Evolutionary conservation across 208 protist genomes (phyloP).

Genomic region (Novymonas esmeraldas): DNA sequence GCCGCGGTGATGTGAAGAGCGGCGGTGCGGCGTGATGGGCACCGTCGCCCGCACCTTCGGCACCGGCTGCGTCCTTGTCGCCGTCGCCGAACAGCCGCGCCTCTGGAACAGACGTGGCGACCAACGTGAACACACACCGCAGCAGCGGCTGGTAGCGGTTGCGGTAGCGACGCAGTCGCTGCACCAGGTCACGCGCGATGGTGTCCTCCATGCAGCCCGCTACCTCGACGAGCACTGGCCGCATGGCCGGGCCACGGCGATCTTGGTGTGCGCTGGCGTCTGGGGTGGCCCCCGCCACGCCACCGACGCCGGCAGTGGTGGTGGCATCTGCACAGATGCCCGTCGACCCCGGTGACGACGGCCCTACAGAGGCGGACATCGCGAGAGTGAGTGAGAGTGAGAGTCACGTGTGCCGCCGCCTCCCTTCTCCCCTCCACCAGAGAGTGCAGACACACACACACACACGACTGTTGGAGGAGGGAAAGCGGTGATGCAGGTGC

Average conservation of each 20-base stretch:
- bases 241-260: neutral
- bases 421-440: too few species aligned
- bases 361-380: too few species aligned
- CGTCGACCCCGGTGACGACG: too few species aligned
- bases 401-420: too few species aligned
- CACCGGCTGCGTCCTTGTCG: neutral
- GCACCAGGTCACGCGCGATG: constrained; percentile 28
- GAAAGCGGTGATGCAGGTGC: too few species aligned
- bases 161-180: constrained; percentile 55
- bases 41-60: neutral
- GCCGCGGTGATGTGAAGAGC: constrained; percentile 24
- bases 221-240: constrained; percentile 39
- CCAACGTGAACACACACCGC: constrained; percentile 57
- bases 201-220: constrained; percentile 57
- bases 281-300: too few species aligned
- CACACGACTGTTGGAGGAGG: too few species aligned
- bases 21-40: neutral
- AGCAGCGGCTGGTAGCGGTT: constrained; percentile 69
- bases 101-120: constrained; percentile 40
- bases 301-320: neutral
- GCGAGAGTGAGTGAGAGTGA: too few species aligned
- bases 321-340: too few species aligned
- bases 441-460: too few species aligned
- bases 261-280: neutral
- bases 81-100: constrained; percentile 41